A percentile compares a stretch with the other conserved stretches of the same genome.
phyloP scores from a whole-genome alignment of 306 rosid species.

The Prunus armeniaca region DNA sequence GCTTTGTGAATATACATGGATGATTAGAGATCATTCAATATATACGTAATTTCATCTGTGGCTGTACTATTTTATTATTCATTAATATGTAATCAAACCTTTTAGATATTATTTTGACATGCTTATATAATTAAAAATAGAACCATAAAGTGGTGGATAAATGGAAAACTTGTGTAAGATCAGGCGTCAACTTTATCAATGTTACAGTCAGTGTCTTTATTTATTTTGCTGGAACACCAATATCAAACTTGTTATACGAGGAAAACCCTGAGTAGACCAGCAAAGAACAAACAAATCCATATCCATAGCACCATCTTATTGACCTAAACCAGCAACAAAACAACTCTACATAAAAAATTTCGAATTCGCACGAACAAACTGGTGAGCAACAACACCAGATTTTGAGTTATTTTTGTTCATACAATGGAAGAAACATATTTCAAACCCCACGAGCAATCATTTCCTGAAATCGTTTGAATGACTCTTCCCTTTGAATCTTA shows the following conservation, averaged over 20 bases:
- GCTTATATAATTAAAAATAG: too few relatives aligned
- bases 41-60: slow-evolving; percentile 12
- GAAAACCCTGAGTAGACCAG: too few relatives aligned
- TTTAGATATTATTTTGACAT: too few relatives aligned
- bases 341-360: background rate
- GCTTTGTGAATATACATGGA: slow-evolving; percentile 53
- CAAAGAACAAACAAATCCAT: background rate
- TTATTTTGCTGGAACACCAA: background rate
- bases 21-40: slow-evolving; percentile 23
- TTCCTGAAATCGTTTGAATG: slow-evolving; percentile 38
- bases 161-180: too few relatives aligned
- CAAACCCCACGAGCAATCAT: slow-evolving; percentile 38
- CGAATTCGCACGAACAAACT: background rate
- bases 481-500: slow-evolving; percentile 49
- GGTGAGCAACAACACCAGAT: background rate
- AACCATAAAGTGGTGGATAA: too few relatives aligned
- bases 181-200: too few relatives aligned
- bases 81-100: background rate
- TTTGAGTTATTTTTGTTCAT: background rate
- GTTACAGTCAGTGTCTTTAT: background rate
- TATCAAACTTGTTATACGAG: background rate
- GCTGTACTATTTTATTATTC: background rate
- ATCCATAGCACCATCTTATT: background rate
- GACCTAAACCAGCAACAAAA: background rate
- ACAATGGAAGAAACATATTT: background rate